These are phyloP conservation scores for Plasmodium inui DNA, from an alignment of 169 alveolate genomes.

Conservation along the genomic window DNA sequence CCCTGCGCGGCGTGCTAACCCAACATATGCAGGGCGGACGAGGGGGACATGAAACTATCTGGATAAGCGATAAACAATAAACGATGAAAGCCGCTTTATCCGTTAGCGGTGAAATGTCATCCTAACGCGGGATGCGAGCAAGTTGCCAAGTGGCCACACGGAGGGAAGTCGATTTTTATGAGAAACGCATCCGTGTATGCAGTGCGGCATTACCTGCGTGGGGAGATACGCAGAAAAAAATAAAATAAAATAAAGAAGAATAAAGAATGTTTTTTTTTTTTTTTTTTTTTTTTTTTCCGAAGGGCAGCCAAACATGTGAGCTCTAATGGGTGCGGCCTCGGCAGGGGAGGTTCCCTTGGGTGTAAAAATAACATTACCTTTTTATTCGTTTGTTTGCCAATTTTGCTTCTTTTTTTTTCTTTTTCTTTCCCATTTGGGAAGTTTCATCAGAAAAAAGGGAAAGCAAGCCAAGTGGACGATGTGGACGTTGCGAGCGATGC, in stretches of 20 bases:
- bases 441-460: not conserved
- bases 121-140: not conserved
- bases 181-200: not conserved
- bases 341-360: not conserved
- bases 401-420: too few species aligned
- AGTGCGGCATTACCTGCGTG: not conserved
- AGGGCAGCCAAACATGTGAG: not conserved
- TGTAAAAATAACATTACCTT: not conserved
- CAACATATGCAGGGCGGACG: too few species aligned
- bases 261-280: too few species aligned
- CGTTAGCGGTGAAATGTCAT: not conserved
- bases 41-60: too few species aligned
- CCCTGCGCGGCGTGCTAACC: not conserved
- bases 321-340: not conserved
- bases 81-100: not conserved
- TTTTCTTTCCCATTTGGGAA: not conserved
- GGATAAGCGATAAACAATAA: too few species aligned
- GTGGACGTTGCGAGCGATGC: too few species aligned
- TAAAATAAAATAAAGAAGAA: too few species aligned
- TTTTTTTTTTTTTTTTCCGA: not conserved
- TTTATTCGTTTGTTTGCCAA: not conserved
- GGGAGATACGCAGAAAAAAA: not conserved
- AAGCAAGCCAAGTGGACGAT: not conserved
- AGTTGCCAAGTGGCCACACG: not conserved
- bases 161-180: not conserved